A percentile compares a stretch with the other conserved stretches of the same genome.
These are phyloP conservation scores for Euphorbia peplus DNA, from an alignment of 345 rosid species.

Conservation along the genomic window DNA sequence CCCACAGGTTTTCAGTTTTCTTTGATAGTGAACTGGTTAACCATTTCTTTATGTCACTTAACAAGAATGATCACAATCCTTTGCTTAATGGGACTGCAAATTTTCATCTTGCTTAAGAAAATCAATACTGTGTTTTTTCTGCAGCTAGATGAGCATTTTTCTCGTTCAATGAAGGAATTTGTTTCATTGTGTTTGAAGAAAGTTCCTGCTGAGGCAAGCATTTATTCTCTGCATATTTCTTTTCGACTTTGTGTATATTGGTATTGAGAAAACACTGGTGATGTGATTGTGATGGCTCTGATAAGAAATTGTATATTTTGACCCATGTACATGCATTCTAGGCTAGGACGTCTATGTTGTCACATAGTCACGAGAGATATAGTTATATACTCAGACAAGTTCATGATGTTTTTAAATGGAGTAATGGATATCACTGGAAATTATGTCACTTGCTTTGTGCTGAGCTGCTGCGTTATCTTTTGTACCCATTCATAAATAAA, in stretches of 20 bases:
- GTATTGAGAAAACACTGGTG: neutral
- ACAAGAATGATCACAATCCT: neutral
- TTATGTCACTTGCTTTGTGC: neutral
- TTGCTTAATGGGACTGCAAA: conserved; percentile 21
- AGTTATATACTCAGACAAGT: neutral
- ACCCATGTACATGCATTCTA: neutral
- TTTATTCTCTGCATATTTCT: neutral
- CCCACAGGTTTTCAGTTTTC: conserved; percentile 71
- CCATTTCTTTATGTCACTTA: conserved; percentile 1
- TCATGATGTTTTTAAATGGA: neutral
- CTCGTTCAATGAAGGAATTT: conserved; percentile 95
- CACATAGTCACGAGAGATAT: neutral
- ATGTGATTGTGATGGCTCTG: conserved; percentile 2
- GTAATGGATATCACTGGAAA: neutral
- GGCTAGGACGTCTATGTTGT: neutral
- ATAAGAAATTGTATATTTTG: conserved; percentile 1
- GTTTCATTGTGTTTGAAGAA: conserved; percentile 92
- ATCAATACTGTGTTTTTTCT: conserved; percentile 22
- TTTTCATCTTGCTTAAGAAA: conserved; percentile 21
- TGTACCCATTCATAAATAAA: neutral
- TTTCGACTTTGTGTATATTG: neutral
- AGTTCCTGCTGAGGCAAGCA: conserved; percentile 80
- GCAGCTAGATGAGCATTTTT: conserved; percentile 99
- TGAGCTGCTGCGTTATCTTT: neutral
- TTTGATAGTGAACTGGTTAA: conserved; percentile 26